Evolutionary conservation across 805 yeast species (phyloP).

Genomic region (Starmera caribaea): DNA sequence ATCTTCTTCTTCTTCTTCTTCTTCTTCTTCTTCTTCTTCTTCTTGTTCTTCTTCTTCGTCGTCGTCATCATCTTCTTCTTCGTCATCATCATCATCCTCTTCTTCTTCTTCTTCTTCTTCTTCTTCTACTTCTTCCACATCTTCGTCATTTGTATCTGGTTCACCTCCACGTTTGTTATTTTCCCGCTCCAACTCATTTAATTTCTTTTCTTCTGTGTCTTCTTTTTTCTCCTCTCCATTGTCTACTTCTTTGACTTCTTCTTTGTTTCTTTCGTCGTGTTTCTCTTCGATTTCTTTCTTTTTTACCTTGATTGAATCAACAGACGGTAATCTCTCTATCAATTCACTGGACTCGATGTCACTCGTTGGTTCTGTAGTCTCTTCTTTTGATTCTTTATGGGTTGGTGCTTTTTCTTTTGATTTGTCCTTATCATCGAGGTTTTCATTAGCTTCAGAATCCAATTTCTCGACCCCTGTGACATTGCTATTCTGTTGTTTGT

Average conservation of each 20-base stretch:
- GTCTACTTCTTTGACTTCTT: background rate
- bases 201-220: slow-evolving; percentile 10
- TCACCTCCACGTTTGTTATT: slow-evolving; percentile 1
- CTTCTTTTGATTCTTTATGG: too few species aligned
- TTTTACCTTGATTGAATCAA: background rate
- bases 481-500: too few species aligned
- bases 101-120: slow-evolving; percentile 2
- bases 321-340: too few species aligned
- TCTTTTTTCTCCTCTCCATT: slow-evolving; percentile 1
- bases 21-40: slow-evolving; percentile 6
- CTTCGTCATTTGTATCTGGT: slow-evolving; percentile 2
- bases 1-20: slow-evolving; percentile 7
- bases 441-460: too few species aligned
- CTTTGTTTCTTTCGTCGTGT: background rate
- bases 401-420: too few species aligned
- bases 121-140: slow-evolving; percentile 1
- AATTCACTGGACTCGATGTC: background rate
- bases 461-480: too few species aligned
- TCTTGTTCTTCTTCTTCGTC: slow-evolving; percentile 3
- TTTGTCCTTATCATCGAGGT: too few species aligned
- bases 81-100: slow-evolving; percentile 1
- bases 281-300: background rate
- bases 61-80: slow-evolving; percentile 4
- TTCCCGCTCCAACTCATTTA: background rate
- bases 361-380: too few species aligned